These are phyloP conservation scores for Nigrospora oryzae DNA, from an alignment of 2,329 filamentous ascomycete species.

Conservation along the genomic window DNA sequence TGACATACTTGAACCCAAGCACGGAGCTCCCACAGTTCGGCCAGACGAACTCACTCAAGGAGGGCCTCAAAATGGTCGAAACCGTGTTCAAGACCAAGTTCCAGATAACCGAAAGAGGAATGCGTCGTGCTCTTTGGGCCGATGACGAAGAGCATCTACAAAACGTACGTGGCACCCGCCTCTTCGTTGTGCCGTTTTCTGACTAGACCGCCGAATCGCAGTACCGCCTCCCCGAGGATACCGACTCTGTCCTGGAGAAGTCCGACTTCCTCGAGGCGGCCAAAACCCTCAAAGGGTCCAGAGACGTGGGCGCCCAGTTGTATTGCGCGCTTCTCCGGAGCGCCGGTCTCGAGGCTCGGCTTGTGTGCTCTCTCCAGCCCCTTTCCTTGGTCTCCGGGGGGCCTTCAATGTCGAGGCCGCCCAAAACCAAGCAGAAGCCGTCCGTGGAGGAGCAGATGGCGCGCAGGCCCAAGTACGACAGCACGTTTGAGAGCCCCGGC, in stretches of 20 bases:
- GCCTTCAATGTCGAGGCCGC: constrained; percentile 36
- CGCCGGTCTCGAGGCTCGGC: constrained; percentile 70
- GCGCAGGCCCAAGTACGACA: constrained; percentile 31
- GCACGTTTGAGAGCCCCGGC: constrained; percentile 16
- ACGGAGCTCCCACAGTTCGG: constrained; percentile 64
- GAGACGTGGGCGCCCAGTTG: constrained; percentile 82
- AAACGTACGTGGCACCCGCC: constrained; percentile 31
- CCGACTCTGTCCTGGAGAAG: constrained; percentile 61
- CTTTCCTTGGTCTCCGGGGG: constrained; percentile 57
- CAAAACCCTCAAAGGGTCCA: constrained; percentile 63
- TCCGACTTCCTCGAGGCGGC: constrained; percentile 68
- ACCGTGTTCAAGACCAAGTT: constrained; percentile 64
- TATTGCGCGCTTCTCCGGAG: constrained; percentile 81
- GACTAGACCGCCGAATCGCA: constrained; percentile 12
- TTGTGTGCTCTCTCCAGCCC: constrained; percentile 86
- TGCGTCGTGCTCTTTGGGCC: constrained; percentile 67
- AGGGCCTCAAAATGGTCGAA: constrained; percentile 63
- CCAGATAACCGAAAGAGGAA: constrained; percentile 60
- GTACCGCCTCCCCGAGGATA: constrained; percentile 51
- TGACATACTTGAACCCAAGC: constrained; percentile 61
- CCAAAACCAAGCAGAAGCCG: constrained; percentile 17
- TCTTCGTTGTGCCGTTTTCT: constrained; percentile 5
- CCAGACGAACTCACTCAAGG: constrained; percentile 67
- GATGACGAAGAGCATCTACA: constrained; percentile 54
- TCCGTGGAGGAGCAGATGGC: constrained; percentile 25